Base-by-base conservation (phyloP, 2,329 filamentous ascomycete genomes). In the Whalleya microplaca region DNA sequence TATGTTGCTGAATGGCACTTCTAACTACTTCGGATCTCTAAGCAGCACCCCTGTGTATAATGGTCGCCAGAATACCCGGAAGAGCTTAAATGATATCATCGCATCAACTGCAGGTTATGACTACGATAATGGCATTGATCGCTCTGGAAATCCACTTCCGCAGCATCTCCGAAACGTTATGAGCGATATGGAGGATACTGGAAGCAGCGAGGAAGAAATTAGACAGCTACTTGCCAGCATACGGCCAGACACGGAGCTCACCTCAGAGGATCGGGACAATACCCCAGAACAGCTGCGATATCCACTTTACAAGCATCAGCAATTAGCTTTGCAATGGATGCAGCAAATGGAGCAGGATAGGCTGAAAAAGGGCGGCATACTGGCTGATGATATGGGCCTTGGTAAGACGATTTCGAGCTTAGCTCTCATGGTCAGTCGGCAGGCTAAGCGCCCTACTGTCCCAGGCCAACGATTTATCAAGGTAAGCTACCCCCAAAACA, bases 331-430 rank as follows among this genome's bases (percentile, higher is more conserved):
- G 40, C 81, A 85, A 1, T 95, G 91, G 91, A 83, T 95, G 75
- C 86, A 86, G 66, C 82, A 84, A 6, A 90, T 88, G 78, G 91
- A 94, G 71, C 80, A 84, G 54, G 86, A 90, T 8, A 80, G 77
- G 2, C 85, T 87, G 51, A 92, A 89, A 66, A 91, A 89, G 66
- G 90, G 90, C 18, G 88, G 90, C 20, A 91, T 94, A 53, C 77
- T 93, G 21, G 89, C 87, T 1, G 89, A 92, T 66, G 89, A 92
- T 61, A 95, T 94, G 91, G 91, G 91, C 7, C 77, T 94, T 10
- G 91, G 91, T 7, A 94, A 95, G 73, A 94, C 91, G 0, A 88
- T 96, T 21, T 91, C 94, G 59, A 88, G 90, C 4, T 78, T 97
- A 20, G 84, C 92, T 3, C 80, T 96, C 43, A 89, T 96, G 64